Conservation (phyloP, 208 protist species). For the Wallacemonas rigidus region DNA sequence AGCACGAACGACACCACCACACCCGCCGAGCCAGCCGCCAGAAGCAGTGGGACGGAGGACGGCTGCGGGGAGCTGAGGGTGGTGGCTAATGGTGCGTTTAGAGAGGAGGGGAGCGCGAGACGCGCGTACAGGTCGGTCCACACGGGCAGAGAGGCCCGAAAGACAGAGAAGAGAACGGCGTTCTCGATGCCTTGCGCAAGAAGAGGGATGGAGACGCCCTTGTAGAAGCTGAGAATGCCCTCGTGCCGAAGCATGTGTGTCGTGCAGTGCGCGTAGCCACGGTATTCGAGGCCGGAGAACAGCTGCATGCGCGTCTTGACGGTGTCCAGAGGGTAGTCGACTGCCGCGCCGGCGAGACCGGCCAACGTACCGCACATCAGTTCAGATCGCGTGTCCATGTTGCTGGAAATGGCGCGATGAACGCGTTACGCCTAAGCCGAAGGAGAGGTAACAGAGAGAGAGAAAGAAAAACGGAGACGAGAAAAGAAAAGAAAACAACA, state of each 20-base stretch:
- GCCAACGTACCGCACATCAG: constrained; percentile 63
- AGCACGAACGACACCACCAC: constrained; percentile 56
- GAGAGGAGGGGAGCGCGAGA: too few relatives aligned
- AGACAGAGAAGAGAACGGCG: constrained; percentile 60
- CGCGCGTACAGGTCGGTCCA: constrained; percentile 7
- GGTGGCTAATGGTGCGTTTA: too few relatives aligned
- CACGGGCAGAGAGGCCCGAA: constrained; percentile 26
- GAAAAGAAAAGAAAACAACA: constrained; percentile 17
- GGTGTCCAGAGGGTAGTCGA: constrained; percentile 89
- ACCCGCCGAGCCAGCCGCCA: constrained; percentile 43
- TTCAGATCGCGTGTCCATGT: constrained; percentile 27
- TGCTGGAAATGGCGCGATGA: not conserved
- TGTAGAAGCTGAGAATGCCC: constrained; percentile 68
- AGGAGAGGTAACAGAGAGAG: not conserved
- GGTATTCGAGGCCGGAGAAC: constrained; percentile 21
- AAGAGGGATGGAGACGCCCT: constrained; percentile 65
- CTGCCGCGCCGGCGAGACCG: constrained; percentile 56
- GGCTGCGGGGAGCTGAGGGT: not conserved
- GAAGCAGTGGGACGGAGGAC: constrained; percentile 18
- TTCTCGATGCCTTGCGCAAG: constrained; percentile 52
- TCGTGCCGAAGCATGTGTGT: constrained; percentile 34
- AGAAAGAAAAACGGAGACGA: constrained; percentile 23
- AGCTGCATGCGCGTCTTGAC: constrained; percentile 82
- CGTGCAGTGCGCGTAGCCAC: constrained; percentile 45
- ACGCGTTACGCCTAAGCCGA: too few relatives aligned